Conservation (phyloP, 2,329 filamentous ascomycete species). For the Dactylonectria macrodidyma region DNA sequence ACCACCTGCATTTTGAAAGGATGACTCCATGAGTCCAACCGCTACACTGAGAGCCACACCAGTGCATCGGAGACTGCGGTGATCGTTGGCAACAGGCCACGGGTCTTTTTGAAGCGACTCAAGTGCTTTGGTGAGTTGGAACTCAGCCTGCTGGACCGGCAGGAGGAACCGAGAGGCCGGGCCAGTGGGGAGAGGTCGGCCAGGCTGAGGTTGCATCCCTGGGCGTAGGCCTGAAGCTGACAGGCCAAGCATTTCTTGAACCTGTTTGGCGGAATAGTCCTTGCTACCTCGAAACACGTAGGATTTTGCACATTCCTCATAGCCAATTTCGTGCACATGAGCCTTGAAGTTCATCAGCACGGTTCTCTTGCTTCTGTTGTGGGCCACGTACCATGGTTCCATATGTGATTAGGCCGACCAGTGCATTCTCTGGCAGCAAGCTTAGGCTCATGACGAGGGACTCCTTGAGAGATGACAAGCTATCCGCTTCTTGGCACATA, state of each 20-base stretch:
- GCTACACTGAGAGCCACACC: constrained; percentile 97
- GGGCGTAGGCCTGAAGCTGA: constrained; percentile 81
- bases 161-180: constrained; percentile 92
- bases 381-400: constrained; percentile 84
- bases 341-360: constrained; percentile 66
- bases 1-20: constrained; percentile 94
- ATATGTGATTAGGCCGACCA: constrained; percentile 88
- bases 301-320: constrained; percentile 97
- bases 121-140: constrained; percentile 95
- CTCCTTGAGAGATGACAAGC: constrained; percentile 85
- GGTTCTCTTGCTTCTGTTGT: not conserved
- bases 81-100: constrained; percentile 96
- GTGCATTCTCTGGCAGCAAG: constrained; percentile 83
- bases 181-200: constrained; percentile 82
- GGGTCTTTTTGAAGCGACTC: constrained; percentile 97
- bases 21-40: constrained; percentile 91
- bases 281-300: constrained; percentile 99
- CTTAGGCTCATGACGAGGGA: constrained; percentile 90
- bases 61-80: constrained; percentile 90
- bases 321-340: constrained; percentile 98
- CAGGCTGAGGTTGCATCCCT: constrained; percentile 80
- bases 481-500: constrained; percentile 90
- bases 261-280: constrained; percentile 97
- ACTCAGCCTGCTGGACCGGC: constrained; percentile 95
- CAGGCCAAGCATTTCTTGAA: constrained; percentile 98